Evolutionary conservation across 2,329 filamentous ascomycete genomes (phyloP).

Genomic region (Apiospora koreana): DNA sequence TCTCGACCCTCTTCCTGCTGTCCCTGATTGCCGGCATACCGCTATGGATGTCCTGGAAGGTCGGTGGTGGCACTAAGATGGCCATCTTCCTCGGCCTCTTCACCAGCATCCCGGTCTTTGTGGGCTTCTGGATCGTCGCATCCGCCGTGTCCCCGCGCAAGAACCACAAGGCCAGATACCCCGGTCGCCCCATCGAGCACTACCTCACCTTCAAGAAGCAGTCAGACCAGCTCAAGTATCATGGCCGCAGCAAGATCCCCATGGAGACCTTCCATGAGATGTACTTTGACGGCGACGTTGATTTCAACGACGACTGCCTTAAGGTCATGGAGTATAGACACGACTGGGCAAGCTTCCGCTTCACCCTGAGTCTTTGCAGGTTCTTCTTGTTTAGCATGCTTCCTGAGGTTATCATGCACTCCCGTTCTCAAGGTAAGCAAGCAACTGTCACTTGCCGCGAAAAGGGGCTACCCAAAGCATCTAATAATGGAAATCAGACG

Average conservation of each 20-base stretch:
- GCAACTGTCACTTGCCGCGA: conserved; percentile 18
- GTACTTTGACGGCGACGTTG: conserved; percentile 94
- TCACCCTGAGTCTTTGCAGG: conserved; percentile 83
- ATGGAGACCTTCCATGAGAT: conserved; percentile 96
- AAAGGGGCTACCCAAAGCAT: not conserved
- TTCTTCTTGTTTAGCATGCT: conserved; percentile 87
- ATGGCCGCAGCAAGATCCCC: conserved; percentile 76
- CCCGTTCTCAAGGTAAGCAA: conserved; percentile 75
- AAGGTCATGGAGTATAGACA: conserved; percentile 92
- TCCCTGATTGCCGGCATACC: conserved; percentile 71
- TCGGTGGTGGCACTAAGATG: conserved; percentile 85
- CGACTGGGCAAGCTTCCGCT: conserved; percentile 94
- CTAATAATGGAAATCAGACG: conserved; percentile 45
- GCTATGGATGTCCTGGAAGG: conserved; percentile 77
- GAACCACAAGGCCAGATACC: conserved; percentile 88
- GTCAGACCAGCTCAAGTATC: conserved; percentile 65
- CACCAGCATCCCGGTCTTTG: conserved; percentile 76
- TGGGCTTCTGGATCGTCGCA: conserved; percentile 77
- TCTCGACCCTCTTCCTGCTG: conserved; percentile 81
- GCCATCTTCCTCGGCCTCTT: conserved; percentile 83
- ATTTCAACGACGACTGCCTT: conserved; percentile 91
- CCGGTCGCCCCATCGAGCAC: conserved; percentile 85
- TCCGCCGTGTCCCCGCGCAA: conserved; percentile 84
- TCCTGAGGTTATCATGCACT: conserved; percentile 90
- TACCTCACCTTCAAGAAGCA: conserved; percentile 81